phyloP scores from a whole-genome alignment of 352 stramenopile species.

The Globisporangium spinosum region DNA sequence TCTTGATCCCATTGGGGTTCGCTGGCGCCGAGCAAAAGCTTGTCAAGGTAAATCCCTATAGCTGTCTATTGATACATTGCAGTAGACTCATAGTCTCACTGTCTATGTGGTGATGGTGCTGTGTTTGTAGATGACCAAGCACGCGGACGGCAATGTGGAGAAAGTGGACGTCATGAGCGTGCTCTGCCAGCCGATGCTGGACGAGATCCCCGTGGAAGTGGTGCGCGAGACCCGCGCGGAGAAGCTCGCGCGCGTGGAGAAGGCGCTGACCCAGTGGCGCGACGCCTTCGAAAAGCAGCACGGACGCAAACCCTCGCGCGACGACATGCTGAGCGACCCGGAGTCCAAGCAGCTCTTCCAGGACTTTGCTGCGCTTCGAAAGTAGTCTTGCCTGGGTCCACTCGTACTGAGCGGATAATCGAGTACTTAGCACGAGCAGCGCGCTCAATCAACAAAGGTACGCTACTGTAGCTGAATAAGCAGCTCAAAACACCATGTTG shows the following conservation, averaged over 20 bases:
- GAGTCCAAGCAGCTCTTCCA: conserved; percentile 60
- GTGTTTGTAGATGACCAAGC: conserved; percentile 59
- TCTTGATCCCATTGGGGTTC: conserved; percentile 65
- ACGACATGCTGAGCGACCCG: conserved; percentile 63
- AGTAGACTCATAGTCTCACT: neutral
- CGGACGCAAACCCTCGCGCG: conserved; percentile 47
- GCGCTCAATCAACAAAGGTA: neutral
- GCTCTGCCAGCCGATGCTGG: conserved; percentile 78
- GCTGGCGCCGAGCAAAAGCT: conserved; percentile 70
- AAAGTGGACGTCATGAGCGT: conserved; percentile 84
- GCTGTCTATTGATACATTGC: too few relatives aligned
- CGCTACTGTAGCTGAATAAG: neutral
- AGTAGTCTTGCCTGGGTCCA: conserved; percentile 24
- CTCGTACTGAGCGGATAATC: neutral
- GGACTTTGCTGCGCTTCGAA: conserved; percentile 66
- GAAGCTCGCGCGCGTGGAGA: conserved; percentile 57
- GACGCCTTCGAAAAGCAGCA: conserved; percentile 52
- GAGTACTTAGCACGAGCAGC: neutral
- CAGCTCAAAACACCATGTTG: neutral
- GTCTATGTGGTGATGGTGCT: neutral
- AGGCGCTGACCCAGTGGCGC: conserved; percentile 60
- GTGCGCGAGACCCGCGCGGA: conserved; percentile 52
- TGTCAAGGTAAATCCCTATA: conserved; percentile 41
- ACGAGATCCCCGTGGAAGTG: conserved; percentile 43
- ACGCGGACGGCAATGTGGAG: conserved; percentile 41